A percentile compares a stretch with the other conserved stretches of the same genome.
Evolutionary conservation across 2,329 filamentous ascomycete genomes (phyloP).

Genomic region (Calonectria hawksworthii): DNA sequence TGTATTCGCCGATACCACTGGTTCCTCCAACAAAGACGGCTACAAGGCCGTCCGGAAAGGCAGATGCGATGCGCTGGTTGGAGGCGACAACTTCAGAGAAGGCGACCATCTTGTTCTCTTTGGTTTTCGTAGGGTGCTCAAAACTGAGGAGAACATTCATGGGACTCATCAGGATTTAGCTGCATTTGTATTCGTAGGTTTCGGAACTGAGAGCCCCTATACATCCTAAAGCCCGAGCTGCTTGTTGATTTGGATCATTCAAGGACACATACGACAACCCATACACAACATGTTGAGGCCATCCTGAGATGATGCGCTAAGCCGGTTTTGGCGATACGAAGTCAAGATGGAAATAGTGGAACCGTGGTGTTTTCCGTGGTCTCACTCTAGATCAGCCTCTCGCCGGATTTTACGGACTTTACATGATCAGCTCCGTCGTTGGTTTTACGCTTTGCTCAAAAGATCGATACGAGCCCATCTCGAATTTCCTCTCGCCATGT

Average conservation of each 20-base stretch:
- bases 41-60: background rate
- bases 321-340: background rate
- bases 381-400: background rate
- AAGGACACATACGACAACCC: background rate
- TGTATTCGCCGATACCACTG: background rate
- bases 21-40: conserved; percentile 10
- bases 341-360: conserved; percentile 4
- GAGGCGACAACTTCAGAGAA: background rate
- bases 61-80: background rate
- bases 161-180: background rate
- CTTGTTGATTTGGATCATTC: background rate
- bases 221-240: background rate
- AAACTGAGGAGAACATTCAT: background rate
- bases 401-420: background rate
- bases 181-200: background rate
- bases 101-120: background rate
- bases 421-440: background rate
- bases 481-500: background rate
- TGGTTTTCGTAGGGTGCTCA: background rate
- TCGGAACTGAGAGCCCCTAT: background rate
- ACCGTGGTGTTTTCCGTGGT: background rate
- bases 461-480: background rate
- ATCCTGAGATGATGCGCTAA: background rate
- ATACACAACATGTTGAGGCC: background rate
- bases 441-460: background rate